Conservation (phyloP, 768 basidiomycete species). For the Gloeopeniophorella convolvens region DNA sequence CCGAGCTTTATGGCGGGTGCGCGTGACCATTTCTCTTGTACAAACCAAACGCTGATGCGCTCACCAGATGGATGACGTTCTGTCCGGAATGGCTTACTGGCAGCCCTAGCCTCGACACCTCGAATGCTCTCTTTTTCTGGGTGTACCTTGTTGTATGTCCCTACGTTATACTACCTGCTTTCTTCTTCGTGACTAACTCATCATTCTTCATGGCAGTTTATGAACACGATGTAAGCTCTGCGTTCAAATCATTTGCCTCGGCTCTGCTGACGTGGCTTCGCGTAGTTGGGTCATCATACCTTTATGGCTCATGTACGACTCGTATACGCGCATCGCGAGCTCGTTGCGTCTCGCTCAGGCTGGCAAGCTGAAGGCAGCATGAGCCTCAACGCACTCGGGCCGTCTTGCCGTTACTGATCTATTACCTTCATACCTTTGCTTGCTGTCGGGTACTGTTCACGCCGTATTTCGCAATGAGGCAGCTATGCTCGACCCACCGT, state of each 20-base stretch:
- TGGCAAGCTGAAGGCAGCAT: conserved; percentile 7
- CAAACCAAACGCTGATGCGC: neutral
- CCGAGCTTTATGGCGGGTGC: conserved; percentile 72
- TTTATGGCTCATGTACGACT: conserved; percentile 69
- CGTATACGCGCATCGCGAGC: conserved; percentile 62
- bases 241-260: neutral
- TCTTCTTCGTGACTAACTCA: conserved; percentile 32
- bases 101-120: conserved; percentile 63
- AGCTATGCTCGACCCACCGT: too few species aligned
- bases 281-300: conserved; percentile 77
- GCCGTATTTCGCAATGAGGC: too few species aligned
- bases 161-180: neutral
- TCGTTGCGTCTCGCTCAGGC: conserved; percentile 39
- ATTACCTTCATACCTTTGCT: neutral
- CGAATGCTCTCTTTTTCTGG: conserved; percentile 68
- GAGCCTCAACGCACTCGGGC: neutral
- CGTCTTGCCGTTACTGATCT: neutral
- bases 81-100: conserved; percentile 81
- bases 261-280: conserved; percentile 10
- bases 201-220: conserved; percentile 43
- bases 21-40: conserved; percentile 16
- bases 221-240: conserved; percentile 65
- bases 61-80: conserved; percentile 70
- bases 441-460: too few species aligned
- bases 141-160: conserved; percentile 68